Percentiles rank a stretch among this genome's conserved stretches.
Conservation (phyloP, 106 monocot genomes). For the Platanthera zijinensis region DNA sequence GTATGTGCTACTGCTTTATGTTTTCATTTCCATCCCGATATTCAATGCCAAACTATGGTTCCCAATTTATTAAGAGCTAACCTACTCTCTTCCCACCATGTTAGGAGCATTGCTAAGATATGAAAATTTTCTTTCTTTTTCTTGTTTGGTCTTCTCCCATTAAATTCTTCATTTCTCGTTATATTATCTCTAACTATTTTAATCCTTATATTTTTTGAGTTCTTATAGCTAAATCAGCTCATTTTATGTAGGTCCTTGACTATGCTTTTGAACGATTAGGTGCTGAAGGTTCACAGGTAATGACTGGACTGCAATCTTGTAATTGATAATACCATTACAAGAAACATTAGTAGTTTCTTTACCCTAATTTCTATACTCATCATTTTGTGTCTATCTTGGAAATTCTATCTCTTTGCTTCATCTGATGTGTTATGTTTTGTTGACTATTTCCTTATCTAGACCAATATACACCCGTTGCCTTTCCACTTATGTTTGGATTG, state of each 20-base stretch:
- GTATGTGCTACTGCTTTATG: neutral
- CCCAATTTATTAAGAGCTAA: neutral
- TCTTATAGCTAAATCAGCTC: neutral
- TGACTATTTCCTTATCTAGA: neutral
- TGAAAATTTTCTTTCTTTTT: neutral
- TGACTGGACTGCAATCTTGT: neutral
- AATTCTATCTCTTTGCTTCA: neutral
- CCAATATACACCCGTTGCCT: neutral
- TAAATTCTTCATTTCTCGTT: neutral
- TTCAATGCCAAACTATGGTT: neutral
- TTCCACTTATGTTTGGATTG: neutral
- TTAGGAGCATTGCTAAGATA: neutral
- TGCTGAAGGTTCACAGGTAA: conserved; percentile 43
- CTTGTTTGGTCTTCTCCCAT: neutral
- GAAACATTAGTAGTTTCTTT: neutral
- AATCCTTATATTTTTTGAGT: neutral
- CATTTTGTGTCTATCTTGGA: neutral
- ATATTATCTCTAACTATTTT: conserved; percentile 10
- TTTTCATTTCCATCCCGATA: neutral
- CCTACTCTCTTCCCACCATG: neutral
- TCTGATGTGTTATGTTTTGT: neutral
- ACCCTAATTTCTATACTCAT: neutral
- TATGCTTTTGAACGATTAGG: conserved; percentile 89
- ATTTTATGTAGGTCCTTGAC: conserved; percentile 69
- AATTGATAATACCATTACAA: neutral